Percentiles rank a stretch among this genome's conserved stretches.
These are phyloP conservation scores for Rutstroemia sp. DNA, from an alignment of 2,329 filamentous ascomycete species.

Conservation along the genomic window DNA sequence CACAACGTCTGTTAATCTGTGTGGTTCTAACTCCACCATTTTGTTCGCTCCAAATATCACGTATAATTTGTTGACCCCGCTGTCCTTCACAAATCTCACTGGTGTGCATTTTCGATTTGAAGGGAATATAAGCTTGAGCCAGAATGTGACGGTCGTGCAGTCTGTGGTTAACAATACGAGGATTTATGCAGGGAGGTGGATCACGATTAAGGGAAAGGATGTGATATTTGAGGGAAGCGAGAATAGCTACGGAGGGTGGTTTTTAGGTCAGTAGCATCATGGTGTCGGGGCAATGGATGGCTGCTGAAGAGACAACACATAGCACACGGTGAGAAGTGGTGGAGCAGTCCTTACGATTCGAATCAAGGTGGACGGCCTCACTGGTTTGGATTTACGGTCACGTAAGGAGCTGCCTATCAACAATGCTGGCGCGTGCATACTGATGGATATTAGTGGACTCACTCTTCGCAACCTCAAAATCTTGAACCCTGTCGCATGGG, in stretches of 20 bases:
- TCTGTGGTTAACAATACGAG: slow-evolving; percentile 1
- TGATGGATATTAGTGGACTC: not conserved
- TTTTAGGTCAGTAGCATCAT: not conserved
- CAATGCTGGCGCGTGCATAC: not conserved
- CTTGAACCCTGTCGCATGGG: slow-evolving; percentile 2
- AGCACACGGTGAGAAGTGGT: slow-evolving; percentile 5
- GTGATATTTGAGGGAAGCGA: not conserved
- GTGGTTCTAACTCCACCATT: not conserved
- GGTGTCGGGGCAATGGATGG: not conserved
- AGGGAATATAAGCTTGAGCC: slow-evolving; percentile 5
- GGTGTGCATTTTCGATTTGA: not conserved
- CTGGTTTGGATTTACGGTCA: slow-evolving; percentile 3
- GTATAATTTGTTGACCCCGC: not conserved
- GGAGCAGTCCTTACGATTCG: not conserved
- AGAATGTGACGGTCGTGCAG: slow-evolving; percentile 3
- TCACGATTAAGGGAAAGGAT: not conserved
- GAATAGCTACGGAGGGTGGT: not conserved
- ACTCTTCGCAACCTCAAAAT: slow-evolving; percentile 2
- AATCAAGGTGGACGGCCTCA: not conserved
- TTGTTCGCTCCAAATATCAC: slow-evolving; percentile 1
- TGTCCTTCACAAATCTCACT: not conserved
- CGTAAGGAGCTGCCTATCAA: not conserved
- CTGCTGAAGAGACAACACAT: not conserved
- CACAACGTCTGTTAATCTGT: not conserved
- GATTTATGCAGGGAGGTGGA: not conserved